Evolutionary conservation across 2,329 filamentous ascomycete genomes (phyloP), one percentile per base, ranked within the genome.

Genomic region (Microcyclospora tardicrescens): DNA sequence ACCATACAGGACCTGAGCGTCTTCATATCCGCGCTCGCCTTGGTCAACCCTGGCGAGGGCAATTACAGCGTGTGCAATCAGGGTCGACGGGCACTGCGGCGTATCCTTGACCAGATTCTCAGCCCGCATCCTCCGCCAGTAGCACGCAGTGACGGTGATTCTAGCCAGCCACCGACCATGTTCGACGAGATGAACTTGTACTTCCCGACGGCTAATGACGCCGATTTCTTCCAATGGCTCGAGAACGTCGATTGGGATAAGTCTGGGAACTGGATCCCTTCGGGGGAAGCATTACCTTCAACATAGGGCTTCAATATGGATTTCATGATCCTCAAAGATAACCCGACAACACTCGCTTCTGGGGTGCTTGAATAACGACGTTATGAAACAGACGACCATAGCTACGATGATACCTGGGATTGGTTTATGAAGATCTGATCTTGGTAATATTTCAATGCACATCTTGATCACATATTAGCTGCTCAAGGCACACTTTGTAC

Each of bases 1-100:
- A 64, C 61, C 0, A 65, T 68, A 5, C 64, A 67, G 40, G 58
- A 62, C 28, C 55, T 68, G 2, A 62, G 60, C 16, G 64, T 67
- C n/a, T 63, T 66, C 44, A 61, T 64, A 11, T 60, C 61, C 2
- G 61, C 59, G 19, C 51, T 68, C 2, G 60, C 55, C 1, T 55
- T 55, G 2, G 57, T 67, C 2, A 53, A 53, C 10, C 58, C 58
- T 3, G 60, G 59, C 15, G 60, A 58, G 28, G 60, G 62, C 5
- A 62, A 61, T n/a, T 61, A 57, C 28, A 52, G 51, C 3, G 61
- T 62, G 30, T 66, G 61, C 44, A 55, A 61, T n/a, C 60, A 65
- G 33, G 64, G 61, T 4, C 53, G 54, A 8, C 54, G 51, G 31
- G 61, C 65, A 10, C 39, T 68, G 28, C 63, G 63, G 45, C 54